phyloP scores from a whole-genome alignment of 306 rosid genomes.

The Geum urbanum region DNA sequence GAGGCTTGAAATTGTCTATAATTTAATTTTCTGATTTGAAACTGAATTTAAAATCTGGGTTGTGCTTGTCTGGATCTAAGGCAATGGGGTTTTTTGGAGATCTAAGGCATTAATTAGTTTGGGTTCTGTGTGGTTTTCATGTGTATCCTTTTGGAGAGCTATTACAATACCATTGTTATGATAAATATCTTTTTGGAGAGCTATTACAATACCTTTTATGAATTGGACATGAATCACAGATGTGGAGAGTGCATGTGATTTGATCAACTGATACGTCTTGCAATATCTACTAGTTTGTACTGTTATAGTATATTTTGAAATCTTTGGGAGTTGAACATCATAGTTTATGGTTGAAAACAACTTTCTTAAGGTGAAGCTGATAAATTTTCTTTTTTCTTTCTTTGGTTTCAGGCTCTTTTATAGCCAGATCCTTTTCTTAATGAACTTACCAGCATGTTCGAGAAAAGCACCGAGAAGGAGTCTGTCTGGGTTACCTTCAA shows the following conservation, averaged over 20 bases:
- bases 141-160: too few relatives aligned
- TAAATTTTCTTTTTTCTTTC: background rate
- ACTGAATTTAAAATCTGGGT: too few relatives aligned
- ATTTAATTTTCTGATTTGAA: too few relatives aligned
- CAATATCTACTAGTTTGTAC: background rate
- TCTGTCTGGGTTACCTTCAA: conserved; percentile 96
- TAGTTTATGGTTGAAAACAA: background rate
- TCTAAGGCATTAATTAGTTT: too few relatives aligned
- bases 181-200: too few relatives aligned
- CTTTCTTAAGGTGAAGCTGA: background rate
- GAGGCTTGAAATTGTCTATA: too few relatives aligned
- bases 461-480: conserved; percentile 66
- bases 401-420: conserved; percentile 56
- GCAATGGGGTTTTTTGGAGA: too few relatives aligned
- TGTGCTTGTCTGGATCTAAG: too few relatives aligned
- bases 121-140: too few relatives aligned
- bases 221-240: background rate
- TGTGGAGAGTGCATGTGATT: background rate
- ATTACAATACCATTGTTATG: too few relatives aligned
- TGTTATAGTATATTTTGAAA: background rate
- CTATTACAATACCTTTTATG: background rate
- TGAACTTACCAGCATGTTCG: conserved; percentile 93
- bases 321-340: background rate
- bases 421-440: conserved; percentile 92
- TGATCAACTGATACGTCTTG: background rate